Base-by-base conservation (phyloP, 129 eudicot genomes). In the Flaveria robusta region DNA sequence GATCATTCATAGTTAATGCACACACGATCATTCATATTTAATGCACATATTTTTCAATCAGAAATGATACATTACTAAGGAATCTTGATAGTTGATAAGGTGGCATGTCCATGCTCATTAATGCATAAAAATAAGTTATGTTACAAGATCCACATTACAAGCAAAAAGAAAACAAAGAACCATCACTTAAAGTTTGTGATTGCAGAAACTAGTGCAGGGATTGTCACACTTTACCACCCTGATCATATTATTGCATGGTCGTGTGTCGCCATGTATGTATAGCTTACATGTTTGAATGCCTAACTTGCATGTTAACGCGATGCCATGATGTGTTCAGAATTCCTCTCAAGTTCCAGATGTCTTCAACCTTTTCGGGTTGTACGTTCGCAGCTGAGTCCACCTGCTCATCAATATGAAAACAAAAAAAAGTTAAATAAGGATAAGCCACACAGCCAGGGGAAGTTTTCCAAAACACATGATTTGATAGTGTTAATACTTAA, bases 291-390 rank as follows among this genome's bases (percentile, higher is more conserved):
- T 74, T 91, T 60, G 99, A 91, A 65, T 84, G 99, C 55, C 93
- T 92, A 62, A 89, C 85, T 66, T 86, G 91, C 52, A 91, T 90
- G n/a, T 83, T 87, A 74, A 94, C 92, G 68, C 92, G 88, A 83
- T 94, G 98, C 98, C 98, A 94, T 49, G 96, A 94, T 34, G 99
- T 91, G 88, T 91, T 94, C 23, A 94, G 77, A 77, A 94, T 86
- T n/a, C 97, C 97, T 81, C 97, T 86, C 85, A 94, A 77, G 81
- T 94, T 94, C 98, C 98, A 91, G 23, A 91, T 55, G 71, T 55
- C 88, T 64, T 88, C 89, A 8, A 94, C 96, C 20, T 79, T 91
- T 83, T 90, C 88, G 16, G 98, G 98, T 72, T 93, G 97, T 52
- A 91, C 96, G 75, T 93, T 93, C 71, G 91, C 91, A 15, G 97